These are phyloP conservation scores for Pleurotus tuber-regium DNA, from an alignment of 768 basidiomycete species.

Conservation along the genomic window DNA sequence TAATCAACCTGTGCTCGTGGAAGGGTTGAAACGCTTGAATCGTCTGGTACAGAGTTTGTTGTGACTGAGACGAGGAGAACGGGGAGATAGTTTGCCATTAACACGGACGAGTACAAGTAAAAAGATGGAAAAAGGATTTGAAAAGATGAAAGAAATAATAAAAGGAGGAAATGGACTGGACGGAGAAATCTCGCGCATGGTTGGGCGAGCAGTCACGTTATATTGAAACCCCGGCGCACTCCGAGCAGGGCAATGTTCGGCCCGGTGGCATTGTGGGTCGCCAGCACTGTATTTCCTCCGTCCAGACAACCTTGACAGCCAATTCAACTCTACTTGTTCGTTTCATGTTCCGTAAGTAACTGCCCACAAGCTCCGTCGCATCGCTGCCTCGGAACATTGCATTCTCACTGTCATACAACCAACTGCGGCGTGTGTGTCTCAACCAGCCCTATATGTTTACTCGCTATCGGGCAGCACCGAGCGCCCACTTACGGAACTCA, in stretches of 20 bases:
- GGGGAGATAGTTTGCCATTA: constrained; percentile 69
- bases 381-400: no score
- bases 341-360: constrained; percentile 4
- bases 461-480: no score
- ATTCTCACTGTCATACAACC: no score
- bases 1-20: constrained; percentile 97
- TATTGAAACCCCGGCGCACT: constrained; percentile 8
- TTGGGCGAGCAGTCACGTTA: constrained; percentile 4
- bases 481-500: no score
- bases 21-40: constrained; percentile 76
- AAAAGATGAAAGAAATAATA: constrained; percentile 1
- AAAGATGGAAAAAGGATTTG: constrained; percentile 10
- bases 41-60: constrained; percentile 63
- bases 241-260: constrained; percentile 1
- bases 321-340: neutral
- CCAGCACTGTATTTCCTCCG: neutral
- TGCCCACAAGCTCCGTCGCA: neutral
- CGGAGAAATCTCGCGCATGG: constrained; percentile 8
- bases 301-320: neutral
- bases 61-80: constrained; percentile 64
- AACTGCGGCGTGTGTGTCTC: no score
- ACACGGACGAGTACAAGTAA: constrained; percentile 12
- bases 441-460: no score
- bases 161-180: neutral
- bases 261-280: constrained; percentile 3